Evolutionary conservation across 495 filamentous ascomycete genomes (phyloP).

Genomic region (Penicillium cinerascens): DNA sequence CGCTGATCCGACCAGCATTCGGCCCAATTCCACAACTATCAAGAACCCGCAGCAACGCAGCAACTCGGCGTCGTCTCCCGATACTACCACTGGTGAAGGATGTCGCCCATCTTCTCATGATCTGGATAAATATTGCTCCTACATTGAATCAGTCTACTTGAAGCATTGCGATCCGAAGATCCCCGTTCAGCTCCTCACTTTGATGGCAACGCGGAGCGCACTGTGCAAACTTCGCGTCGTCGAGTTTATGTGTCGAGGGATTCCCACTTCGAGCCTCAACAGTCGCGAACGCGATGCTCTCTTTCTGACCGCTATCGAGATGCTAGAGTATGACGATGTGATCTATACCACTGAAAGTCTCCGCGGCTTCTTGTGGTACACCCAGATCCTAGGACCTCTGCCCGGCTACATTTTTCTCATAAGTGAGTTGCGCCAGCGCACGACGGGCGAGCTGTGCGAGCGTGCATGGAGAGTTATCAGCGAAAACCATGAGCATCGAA

Average conservation of each 20-base stretch:
- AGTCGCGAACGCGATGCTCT: slow-evolving; percentile 28
- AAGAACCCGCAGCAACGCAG: background rate
- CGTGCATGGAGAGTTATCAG: slow-evolving; percentile 51
- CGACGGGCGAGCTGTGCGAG: slow-evolving; percentile 47
- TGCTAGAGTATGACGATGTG: slow-evolving; percentile 51
- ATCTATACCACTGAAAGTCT: slow-evolving; percentile 43
- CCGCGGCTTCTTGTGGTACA: slow-evolving; percentile 51
- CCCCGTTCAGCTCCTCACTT: slow-evolving; percentile 54
- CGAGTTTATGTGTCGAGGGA: slow-evolving; percentile 14
- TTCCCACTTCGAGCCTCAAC: slow-evolving; percentile 17
- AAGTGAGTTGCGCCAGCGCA: slow-evolving; percentile 52
- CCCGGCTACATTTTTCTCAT: slow-evolving; percentile 51
- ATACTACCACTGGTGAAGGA: background rate
- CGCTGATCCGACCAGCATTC: slow-evolving; percentile 5
- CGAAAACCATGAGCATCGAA: slow-evolving; percentile 45
- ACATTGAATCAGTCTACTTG: slow-evolving; percentile 51
- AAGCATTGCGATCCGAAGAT: slow-evolving; percentile 57
- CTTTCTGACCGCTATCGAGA: slow-evolving; percentile 45
- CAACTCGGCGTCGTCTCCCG: background rate
- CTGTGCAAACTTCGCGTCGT: slow-evolving; percentile 40
- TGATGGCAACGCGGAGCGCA: slow-evolving; percentile 45
- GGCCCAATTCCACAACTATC: slow-evolving; percentile 4
- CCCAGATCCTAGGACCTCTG: slow-evolving; percentile 45
- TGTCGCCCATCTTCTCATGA: background rate
- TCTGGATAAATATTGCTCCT: slow-evolving; percentile 29